A percentile compares a stretch with the other conserved stretches of the same genome.
phyloP scores from a whole-genome alignment of 345 rosid species.

The Alliaria petiolata region DNA sequence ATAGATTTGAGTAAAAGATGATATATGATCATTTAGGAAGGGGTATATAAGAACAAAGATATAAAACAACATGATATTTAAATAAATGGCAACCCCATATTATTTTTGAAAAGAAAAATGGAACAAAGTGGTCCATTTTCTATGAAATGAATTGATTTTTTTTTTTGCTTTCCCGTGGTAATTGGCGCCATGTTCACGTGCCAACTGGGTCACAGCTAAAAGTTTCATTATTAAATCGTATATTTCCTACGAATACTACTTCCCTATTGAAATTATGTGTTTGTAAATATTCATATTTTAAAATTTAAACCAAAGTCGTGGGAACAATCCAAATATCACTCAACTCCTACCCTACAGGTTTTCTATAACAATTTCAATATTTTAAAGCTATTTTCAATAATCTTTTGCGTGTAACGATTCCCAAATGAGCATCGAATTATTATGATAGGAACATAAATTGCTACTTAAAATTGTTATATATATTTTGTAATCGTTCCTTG shows the following conservation, averaged over 20 bases:
- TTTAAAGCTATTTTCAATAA: background rate
- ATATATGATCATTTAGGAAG: background rate
- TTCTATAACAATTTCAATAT: background rate
- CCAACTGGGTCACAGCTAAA: slow-evolving; percentile 47
- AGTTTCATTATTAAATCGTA: slow-evolving; percentile 17
- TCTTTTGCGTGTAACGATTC: slow-evolving; percentile 16
- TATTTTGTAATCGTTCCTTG: background rate
- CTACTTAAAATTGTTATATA: background rate
- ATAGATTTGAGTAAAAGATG: background rate
- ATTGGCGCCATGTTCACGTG: slow-evolving; percentile 36
- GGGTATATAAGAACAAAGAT: slow-evolving; percentile 4
- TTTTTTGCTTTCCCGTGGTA: slow-evolving; percentile 11
- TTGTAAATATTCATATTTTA: background rate
- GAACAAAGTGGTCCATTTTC: slow-evolving; percentile 27
- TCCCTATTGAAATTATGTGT: background rate
- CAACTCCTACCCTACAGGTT: slow-evolving; percentile 21
- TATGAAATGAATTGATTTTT: slow-evolving; percentile 5
- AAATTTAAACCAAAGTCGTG: slow-evolving; percentile 25
- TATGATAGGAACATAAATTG: slow-evolving; percentile 30
- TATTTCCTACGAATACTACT: background rate
- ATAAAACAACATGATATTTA: slow-evolving; percentile 1
- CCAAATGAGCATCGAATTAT: slow-evolving; percentile 19
- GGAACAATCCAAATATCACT: slow-evolving; percentile 32
- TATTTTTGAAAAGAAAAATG: background rate
- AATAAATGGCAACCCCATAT: slow-evolving; percentile 9